Evolutionary conservation across 1,284 basidiomycete genomes (phyloP).

Genomic region (Pseudozyma thailandica): DNA sequence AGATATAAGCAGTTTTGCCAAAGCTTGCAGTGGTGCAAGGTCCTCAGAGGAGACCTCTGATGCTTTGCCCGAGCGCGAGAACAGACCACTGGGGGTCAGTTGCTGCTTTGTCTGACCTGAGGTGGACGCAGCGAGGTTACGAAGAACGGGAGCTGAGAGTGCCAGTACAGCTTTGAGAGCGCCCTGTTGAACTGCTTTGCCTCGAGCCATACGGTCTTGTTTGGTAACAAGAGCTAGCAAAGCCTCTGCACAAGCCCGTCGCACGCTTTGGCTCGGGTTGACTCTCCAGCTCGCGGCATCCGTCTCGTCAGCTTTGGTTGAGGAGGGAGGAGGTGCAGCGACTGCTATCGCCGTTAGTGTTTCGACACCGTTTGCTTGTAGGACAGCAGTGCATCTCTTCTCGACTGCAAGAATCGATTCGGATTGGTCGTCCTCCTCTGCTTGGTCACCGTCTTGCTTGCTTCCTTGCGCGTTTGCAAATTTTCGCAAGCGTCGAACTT

Average conservation of each 20-base stretch:
- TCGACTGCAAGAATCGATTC: conserved; percentile 18
- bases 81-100: conserved; percentile 1
- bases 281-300: conserved; percentile 12
- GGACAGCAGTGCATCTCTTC: conserved; percentile 35
- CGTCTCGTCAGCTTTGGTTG: not conserved
- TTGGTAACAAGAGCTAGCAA: conserved; percentile 47
- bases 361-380: conserved; percentile 50
- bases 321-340: conserved; percentile 13
- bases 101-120: not conserved
- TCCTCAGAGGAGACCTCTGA: conserved; percentile 67
- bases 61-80: conserved; percentile 6
- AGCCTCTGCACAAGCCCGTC: conserved; percentile 21
- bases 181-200: conserved; percentile 83
- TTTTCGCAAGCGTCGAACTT: conserved; percentile 52
- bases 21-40: conserved; percentile 82
- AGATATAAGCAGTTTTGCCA: conserved; percentile 92
- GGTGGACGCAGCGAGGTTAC: conserved; percentile 2
- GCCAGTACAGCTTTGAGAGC: conserved; percentile 78
- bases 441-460: conserved; percentile 12
- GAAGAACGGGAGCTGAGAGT: conserved; percentile 68
- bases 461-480: conserved; percentile 44
- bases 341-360: conserved; percentile 40
- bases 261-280: conserved; percentile 31
- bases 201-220: conserved; percentile 79
- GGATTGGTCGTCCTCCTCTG: conserved; percentile 31